Evolutionary conservation across 1,284 basidiomycete species (phyloP), one percentile per base, ranked within the genome.

Genomic region (Ganoderma leucocontextum): DNA sequence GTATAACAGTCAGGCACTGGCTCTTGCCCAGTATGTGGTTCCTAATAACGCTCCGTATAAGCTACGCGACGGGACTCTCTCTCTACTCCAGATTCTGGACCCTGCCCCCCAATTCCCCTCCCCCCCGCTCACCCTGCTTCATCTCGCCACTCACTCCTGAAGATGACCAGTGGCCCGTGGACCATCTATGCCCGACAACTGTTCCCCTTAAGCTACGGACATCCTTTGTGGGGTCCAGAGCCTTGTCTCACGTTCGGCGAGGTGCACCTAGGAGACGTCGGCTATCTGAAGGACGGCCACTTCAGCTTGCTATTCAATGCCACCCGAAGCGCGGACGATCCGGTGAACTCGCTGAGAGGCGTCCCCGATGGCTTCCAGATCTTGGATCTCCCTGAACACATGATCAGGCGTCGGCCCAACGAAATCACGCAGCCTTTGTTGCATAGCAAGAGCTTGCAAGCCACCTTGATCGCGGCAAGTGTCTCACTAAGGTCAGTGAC

Each of bases 401-500:
- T 15, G 13, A 25, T 19, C 19, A 13, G 9, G 19, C 44, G 19
- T 12, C n/a, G 4, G n/a, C 13, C 12, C 15, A 60, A 29, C 44
- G 41, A 39, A 44, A 65, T 7, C 19, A 35, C 39, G 60, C 44
- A 66, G 60, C 29, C 10, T 65, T 15, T 60, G 52, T 41, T 70
- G 8, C 53, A 53, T 10, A 70, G 69, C 49, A 53, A 65, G 39
- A 66, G 60, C 25, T 17, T 70, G 7, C 65, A 57, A 15, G 57
- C 64, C 5, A 2, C 52, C 13, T 39, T 42, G 6, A 12, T 64
- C 4, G 33, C 55, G 2, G 59, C 41, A 0, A 25, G 33, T 7
- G 68, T 15, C 2, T 55, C 52, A 15, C 13, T 49, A 2, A 47
- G 59, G 68, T 64, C 9, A 15, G 58, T 41, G 12, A 10, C 22